Conservation (phyloP, 2,329 filamentous ascomycete genomes). For the Diaporthe sp. region DNA sequence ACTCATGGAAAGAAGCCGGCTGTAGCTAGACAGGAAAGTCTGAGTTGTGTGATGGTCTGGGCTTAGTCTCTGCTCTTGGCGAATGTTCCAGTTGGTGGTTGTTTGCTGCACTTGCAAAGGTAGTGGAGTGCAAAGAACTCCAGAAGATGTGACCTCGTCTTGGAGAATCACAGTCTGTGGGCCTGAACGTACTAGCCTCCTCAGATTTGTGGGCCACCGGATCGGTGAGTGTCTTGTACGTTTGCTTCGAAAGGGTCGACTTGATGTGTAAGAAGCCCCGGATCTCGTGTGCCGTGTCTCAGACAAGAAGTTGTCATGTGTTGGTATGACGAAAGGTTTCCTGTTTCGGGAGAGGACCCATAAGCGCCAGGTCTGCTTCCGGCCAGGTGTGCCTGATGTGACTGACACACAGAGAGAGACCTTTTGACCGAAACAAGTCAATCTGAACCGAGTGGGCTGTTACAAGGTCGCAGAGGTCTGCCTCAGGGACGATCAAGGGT, state of each 20-base stretch:
- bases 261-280: not conserved
- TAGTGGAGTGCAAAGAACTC: not conserved
- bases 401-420: constrained; percentile 1
- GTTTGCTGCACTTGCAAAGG: not conserved
- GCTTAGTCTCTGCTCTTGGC: not conserved
- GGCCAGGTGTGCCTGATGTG: not conserved
- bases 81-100: not conserved
- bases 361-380: not conserved
- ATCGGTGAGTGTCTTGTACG: not conserved
- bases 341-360: not conserved
- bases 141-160: not conserved
- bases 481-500: not conserved
- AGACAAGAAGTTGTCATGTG: not conserved
- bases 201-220: not conserved
- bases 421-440: constrained; percentile 4
- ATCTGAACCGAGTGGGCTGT: not conserved
- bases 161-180: not conserved
- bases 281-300: constrained; percentile 3
- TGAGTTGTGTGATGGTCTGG: not conserved
- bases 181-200: not conserved
- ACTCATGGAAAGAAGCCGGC: not conserved
- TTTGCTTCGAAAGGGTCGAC: not conserved
- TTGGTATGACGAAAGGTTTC: not conserved
- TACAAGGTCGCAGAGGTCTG: not conserved
- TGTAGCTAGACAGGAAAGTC: no score